Conservation (phyloP, 495 filamentous ascomycete species). For the Pseudomonodictys pantanalensis region DNA sequence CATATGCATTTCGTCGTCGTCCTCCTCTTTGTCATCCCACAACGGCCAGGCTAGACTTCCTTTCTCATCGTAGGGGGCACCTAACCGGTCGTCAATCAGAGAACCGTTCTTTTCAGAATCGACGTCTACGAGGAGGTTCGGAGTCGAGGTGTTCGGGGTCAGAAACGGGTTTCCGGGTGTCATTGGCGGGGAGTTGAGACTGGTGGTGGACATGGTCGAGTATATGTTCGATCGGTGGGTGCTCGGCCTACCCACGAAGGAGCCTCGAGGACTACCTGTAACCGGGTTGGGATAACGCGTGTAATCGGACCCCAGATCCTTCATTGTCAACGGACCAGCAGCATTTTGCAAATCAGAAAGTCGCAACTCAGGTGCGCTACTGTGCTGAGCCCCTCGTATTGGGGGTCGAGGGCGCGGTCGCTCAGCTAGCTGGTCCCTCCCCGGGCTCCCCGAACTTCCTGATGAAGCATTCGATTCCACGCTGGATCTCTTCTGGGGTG, state of each 20-base stretch:
- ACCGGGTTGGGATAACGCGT: slow-evolving; percentile 48
- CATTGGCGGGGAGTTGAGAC: slow-evolving; percentile 3
- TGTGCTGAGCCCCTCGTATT: not conserved
- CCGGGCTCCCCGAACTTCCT: not conserved
- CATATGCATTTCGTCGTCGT: slow-evolving; percentile 52
- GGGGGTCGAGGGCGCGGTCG: slow-evolving; percentile 5
- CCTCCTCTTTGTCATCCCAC: slow-evolving; percentile 46
- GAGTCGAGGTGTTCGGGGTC: slow-evolving; percentile 27
- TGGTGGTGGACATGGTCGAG: too few species aligned
- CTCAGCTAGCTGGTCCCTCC: not conserved
- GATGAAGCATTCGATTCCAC: not conserved
- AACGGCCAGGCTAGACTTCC: slow-evolving; percentile 43
- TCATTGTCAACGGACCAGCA: slow-evolving; percentile 32
- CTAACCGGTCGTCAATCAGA: slow-evolving; percentile 45
- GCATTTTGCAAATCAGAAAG: not conserved
- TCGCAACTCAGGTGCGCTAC: slow-evolving; percentile 1
- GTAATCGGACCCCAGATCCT: slow-evolving; percentile 49
- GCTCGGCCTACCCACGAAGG: slow-evolving; percentile 13
- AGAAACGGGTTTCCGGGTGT: slow-evolving; percentile 21
- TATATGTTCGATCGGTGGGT: slow-evolving; percentile 30
- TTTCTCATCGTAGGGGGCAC: slow-evolving; percentile 36
- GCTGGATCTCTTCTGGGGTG: not conserved
- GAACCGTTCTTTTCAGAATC: slow-evolving; percentile 35
- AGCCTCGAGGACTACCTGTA: slow-evolving; percentile 24
- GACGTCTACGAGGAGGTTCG: slow-evolving; percentile 17